Evolutionary conservation across 208 protist species (phyloP).

Genomic region (Trypanosomatidae sp.): DNA sequence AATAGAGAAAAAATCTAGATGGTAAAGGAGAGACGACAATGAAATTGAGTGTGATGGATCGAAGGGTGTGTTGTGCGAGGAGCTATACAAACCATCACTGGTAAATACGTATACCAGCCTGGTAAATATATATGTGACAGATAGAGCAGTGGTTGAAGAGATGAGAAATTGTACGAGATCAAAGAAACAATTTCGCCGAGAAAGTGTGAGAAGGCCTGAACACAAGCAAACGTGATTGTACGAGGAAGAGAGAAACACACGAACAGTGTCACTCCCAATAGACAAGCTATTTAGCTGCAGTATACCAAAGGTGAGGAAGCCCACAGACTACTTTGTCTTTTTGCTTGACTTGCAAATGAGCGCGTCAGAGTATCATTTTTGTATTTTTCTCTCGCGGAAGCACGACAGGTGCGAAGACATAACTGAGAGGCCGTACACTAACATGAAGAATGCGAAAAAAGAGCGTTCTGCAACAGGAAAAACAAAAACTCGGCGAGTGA

Average conservation of each 20-base stretch:
- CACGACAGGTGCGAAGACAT: background rate
- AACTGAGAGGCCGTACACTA: background rate
- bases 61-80: background rate
- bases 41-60: background rate
- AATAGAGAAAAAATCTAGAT: background rate
- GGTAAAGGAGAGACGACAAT: background rate
- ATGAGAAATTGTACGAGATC: background rate
- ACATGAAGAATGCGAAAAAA: background rate
- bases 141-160: background rate
- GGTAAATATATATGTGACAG: background rate
- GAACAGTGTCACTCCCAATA: background rate
- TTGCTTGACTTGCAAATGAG: background rate
- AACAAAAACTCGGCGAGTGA: background rate
- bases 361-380: background rate
- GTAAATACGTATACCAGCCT: background rate
- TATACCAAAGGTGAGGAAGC: background rate
- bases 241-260: background rate
- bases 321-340: background rate
- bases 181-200: background rate
- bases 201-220: background rate
- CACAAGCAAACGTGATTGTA: background rate
- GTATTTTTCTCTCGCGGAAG: background rate
- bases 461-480: background rate
- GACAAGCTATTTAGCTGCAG: background rate
- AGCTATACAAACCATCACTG: background rate